Evolutionary conservation across 2,329 filamentous ascomycete species (phyloP), one percentile per base, ranked within the genome.

Genomic region (Ascosphaera acerosa): DNA sequence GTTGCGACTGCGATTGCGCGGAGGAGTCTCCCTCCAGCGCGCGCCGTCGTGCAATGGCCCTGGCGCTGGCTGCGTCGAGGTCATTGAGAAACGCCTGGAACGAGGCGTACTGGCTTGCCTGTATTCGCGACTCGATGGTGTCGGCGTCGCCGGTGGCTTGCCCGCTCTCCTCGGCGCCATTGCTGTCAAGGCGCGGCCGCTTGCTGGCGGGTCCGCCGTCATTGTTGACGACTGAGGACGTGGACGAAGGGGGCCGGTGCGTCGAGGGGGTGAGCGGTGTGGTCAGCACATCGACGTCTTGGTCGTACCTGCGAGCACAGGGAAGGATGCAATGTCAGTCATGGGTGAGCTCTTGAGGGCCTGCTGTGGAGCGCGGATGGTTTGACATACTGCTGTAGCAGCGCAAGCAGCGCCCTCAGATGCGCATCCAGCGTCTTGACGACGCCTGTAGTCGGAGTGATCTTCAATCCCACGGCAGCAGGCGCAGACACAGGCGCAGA

Each of bases 211-310:
- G 54, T 39, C 54, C 54, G 20, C n/a, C n/a, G n/a, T n/a, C n/a
- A n/a, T n/a, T n/a, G n/a, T n/a, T n/a, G n/a, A n/a, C n/a, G n/a
- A n/a, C n/a, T n/a, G n/a, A n/a, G n/a, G n/a, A n/a, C n/a, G n/a
- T 67, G 81, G 36, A 80, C 87, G 54, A 47, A 49, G 33, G 53
- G 51, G 38, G 32, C 33, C 15, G 31, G 25, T 28, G 16, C 25
- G 4, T 15, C 34, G 14, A 12, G 20, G 20, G 20, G 9, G 20
- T 9, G 9, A 23, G 9, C 12, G 20, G 20, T 12, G 20, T 23
- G 9, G 9, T 23, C 20, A 23, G 12, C 9, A 23, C 20, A 23
- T 23, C 20, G 20, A 23, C 20, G 20, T 23, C 20, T 9, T 23
- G 9, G 20, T 23, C 20, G 20, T 23, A 23, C 12, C 20, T 23